Conservation (phyloP, 495 filamentous ascomycete species). For the Penicillium manginii region DNA sequence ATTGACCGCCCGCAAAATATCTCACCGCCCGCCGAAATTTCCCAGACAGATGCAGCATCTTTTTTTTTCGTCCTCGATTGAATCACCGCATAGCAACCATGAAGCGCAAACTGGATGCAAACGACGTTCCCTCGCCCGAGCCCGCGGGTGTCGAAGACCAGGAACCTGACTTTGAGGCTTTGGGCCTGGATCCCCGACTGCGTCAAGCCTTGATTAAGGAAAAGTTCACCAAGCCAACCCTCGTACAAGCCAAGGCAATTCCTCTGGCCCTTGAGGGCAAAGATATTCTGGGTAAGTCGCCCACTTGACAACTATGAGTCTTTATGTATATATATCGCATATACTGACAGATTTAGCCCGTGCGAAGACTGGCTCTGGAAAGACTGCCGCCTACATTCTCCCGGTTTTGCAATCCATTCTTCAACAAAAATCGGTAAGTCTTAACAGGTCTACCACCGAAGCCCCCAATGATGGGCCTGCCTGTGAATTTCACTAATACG, state of each 20-base stretch:
- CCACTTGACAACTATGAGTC: not conserved
- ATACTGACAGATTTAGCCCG: conserved; percentile 58
- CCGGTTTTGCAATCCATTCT: conserved; percentile 83
- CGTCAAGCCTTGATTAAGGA: conserved; percentile 84
- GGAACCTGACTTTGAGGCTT: conserved; percentile 45
- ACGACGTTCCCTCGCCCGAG: conserved; percentile 57
- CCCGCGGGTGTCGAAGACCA: conserved; percentile 28
- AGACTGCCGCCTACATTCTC: conserved; percentile 96
- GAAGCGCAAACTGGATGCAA: conserved; percentile 68
- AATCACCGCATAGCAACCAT: conserved; percentile 39
- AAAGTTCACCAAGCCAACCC: conserved; percentile 81
- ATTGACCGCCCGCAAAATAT: conserved; percentile 34
- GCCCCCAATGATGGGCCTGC: not conserved
- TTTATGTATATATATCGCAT: not conserved
- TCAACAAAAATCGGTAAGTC: conserved; percentile 68
- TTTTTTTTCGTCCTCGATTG: conserved; percentile 9
- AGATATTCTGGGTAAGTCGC: conserved; percentile 73
- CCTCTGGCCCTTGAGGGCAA: conserved; percentile 88
- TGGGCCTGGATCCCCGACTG: conserved; percentile 81
- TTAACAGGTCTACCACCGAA: conserved; percentile 1
- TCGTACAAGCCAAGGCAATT: conserved; percentile 84
- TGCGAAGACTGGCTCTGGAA: conserved; percentile 91
- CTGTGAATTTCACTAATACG: not conserved
- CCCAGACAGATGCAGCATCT: conserved; percentile 28
- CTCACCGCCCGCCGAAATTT: conserved; percentile 51